phyloP scores from a whole-genome alignment of 805 yeast genomes.

The Zygosaccharomyces gambellarensis region DNA sequence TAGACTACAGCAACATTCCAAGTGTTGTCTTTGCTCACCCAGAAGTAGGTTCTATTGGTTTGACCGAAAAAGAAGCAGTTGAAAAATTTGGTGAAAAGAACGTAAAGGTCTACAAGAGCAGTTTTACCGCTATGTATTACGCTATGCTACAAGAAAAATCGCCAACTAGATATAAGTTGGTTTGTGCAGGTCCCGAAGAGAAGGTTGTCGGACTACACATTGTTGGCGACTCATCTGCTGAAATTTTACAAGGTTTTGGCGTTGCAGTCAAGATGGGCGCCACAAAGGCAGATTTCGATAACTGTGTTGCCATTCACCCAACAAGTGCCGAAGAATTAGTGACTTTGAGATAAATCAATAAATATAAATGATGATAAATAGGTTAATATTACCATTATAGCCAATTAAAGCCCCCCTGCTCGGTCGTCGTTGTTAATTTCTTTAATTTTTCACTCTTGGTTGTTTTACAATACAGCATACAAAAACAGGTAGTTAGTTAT shows the following conservation, averaged over 20 bases:
- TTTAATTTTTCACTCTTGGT: slow-evolving; percentile 13
- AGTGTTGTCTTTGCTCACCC: slow-evolving; percentile 98
- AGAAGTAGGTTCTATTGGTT: slow-evolving; percentile 91
- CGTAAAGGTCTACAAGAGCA: slow-evolving; percentile 75
- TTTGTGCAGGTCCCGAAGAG: slow-evolving; percentile 75
- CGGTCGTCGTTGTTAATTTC: background rate
- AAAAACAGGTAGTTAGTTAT: slow-evolving; percentile 16
- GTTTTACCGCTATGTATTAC: slow-evolving; percentile 88
- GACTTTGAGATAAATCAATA: slow-evolving; percentile 42
- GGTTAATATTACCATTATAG: too few species aligned
- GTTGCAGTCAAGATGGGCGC: slow-evolving; percentile 99
- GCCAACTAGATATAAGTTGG: slow-evolving; percentile 81
- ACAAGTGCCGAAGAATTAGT: slow-evolving; percentile 97
- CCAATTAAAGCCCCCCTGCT: background rate
- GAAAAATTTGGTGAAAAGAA: slow-evolving; percentile 74
- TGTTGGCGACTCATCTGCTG: slow-evolving; percentile 87
- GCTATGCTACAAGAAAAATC: slow-evolving; percentile 77
- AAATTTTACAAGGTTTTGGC: slow-evolving; percentile 96
- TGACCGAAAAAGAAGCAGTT: slow-evolving; percentile 73
- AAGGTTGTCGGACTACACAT: slow-evolving; percentile 94
- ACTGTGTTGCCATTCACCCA: slow-evolving; percentile 97
- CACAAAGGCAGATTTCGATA: slow-evolving; percentile 91
- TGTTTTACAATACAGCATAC: slow-evolving; percentile 18
- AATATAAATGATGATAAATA: background rate
- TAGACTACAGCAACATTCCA: slow-evolving; percentile 83